Evolutionary conservation across 106 monocot genomes (phyloP).

Genomic region (Acorus gramineus): DNA sequence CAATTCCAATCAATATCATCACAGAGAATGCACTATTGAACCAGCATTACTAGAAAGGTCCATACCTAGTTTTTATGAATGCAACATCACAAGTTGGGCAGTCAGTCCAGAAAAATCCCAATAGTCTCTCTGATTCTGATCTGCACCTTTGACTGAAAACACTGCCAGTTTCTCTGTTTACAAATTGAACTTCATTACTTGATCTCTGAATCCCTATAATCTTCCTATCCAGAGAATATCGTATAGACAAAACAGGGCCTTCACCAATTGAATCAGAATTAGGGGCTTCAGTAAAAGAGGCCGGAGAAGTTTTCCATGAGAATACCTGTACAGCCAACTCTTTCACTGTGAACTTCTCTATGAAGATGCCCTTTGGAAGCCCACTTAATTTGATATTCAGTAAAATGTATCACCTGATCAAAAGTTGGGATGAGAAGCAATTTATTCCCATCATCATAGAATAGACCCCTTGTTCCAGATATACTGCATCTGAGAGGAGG

Average conservation of each 20-base stretch:
- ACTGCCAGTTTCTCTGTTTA: conserved; percentile 70
- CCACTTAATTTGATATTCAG: too few species aligned
- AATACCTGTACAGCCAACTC: conserved; percentile 49
- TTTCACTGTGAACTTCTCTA: background rate
- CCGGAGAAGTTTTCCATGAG: conserved; percentile 75
- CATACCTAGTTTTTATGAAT: conserved; percentile 77
- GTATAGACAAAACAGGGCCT: conserved; percentile 66
- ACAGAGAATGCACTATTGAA: too few species aligned
- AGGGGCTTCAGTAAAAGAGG: conserved; percentile 47
- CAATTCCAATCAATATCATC: too few species aligned
- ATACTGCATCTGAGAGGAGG: conserved; percentile 84
- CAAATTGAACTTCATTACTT: conserved; percentile 71
- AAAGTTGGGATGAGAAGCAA: conserved; percentile 81
- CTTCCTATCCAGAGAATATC: conserved; percentile 83
- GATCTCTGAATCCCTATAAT: conserved; percentile 82
- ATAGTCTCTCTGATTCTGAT: conserved; percentile 67
- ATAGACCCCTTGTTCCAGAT: conserved; percentile 83
- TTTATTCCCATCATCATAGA: conserved; percentile 96
- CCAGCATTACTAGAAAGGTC: background rate
- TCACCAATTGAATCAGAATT: conserved; percentile 74
- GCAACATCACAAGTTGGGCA: conserved; percentile 82
- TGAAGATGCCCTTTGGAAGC: too few species aligned
- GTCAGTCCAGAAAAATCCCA: conserved; percentile 97
- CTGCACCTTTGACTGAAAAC: conserved; percentile 54
- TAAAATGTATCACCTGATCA: conserved; percentile 56